Percentiles rank a stretch among this genome's conserved stretches.
Conservation (phyloP, 2,329 filamentous ascomycete species). For the Microcera coccophila region DNA sequence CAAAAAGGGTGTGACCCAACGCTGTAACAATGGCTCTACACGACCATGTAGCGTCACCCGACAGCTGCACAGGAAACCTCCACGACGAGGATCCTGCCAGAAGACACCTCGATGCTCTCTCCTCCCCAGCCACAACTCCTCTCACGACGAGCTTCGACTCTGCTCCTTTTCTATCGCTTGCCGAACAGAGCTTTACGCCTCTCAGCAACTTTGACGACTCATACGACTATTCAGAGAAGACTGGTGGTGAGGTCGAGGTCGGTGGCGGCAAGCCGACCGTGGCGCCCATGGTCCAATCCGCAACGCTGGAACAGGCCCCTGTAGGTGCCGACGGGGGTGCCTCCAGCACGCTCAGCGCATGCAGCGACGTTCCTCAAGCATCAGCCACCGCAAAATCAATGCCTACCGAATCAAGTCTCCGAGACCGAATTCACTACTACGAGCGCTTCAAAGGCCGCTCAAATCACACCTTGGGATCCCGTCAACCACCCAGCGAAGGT, state of each 20-base stretch:
- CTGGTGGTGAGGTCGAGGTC: conserved; percentile 9
- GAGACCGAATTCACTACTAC: background rate
- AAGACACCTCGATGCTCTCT: conserved; percentile 14
- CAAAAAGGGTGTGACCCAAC: conserved; percentile 2
- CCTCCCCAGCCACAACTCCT: conserved; percentile 24
- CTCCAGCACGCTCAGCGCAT: background rate
- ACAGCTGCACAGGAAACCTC: background rate
- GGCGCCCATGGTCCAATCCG: conserved; percentile 16
- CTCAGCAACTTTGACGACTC: conserved; percentile 29
- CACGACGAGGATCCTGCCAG: background rate
- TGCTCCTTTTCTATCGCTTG: conserved; percentile 27
- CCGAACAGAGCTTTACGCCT: conserved; percentile 28
- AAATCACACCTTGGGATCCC: too few species aligned
- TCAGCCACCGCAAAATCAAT: too few species aligned
- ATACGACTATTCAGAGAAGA: conserved; percentile 12
- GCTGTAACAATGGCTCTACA: background rate
- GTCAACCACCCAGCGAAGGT: too few species aligned
- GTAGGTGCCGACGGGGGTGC: background rate
- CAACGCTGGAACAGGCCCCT: conserved; percentile 10
- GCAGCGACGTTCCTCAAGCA: conserved; percentile 3
- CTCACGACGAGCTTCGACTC: conserved; percentile 26
- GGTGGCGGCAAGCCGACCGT: conserved; percentile 18
- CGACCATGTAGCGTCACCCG: background rate
- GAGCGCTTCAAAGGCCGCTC: background rate
- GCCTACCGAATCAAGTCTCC: conserved; percentile 5